Percentiles rank a stretch among this genome's conserved stretches.
phyloP scores from a whole-genome alignment of 2,329 filamentous ascomycete genomes.

The Westerdykella ornata region DNA sequence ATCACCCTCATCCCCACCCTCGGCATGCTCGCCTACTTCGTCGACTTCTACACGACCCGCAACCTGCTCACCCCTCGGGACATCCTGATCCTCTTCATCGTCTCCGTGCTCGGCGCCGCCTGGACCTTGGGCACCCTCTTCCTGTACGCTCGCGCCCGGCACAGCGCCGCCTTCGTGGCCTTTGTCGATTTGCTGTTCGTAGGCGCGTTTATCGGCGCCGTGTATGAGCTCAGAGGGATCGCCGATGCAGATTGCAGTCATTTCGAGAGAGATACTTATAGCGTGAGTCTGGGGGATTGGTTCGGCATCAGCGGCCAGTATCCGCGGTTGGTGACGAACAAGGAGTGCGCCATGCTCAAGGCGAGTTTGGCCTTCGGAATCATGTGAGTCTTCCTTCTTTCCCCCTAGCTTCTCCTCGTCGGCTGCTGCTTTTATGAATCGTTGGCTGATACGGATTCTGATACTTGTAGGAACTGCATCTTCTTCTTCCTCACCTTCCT shows the following conservation, averaged over 20 bases:
- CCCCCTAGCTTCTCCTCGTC: not conserved
- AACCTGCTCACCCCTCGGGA: slow-evolving; percentile 54
- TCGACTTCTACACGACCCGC: slow-evolving; percentile 51
- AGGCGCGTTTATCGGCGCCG: slow-evolving; percentile 56
- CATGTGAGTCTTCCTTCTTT: slow-evolving; percentile 51
- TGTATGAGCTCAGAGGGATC: slow-evolving; percentile 54
- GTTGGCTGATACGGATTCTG: slow-evolving; percentile 9
- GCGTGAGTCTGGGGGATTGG: slow-evolving; percentile 55
- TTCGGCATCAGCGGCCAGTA: slow-evolving; percentile 45
- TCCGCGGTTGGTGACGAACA: slow-evolving; percentile 54
- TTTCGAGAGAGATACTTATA: slow-evolving; percentile 48
- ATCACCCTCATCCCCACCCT: slow-evolving; percentile 56
- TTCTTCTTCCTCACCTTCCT: slow-evolving; percentile 36
- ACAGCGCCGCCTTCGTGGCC: slow-evolving; percentile 54
- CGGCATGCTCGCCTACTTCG: slow-evolving; percentile 57
- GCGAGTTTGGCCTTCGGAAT: slow-evolving; percentile 83
- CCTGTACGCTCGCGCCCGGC: slow-evolving; percentile 52
- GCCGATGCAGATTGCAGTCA: slow-evolving; percentile 60
- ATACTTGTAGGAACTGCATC: slow-evolving; percentile 32
- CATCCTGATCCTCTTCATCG: slow-evolving; percentile 60
- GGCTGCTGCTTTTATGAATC: too few relatives aligned
- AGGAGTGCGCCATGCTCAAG: slow-evolving; percentile 89
- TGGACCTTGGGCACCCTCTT: slow-evolving; percentile 57
- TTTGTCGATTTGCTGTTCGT: slow-evolving; percentile 57
- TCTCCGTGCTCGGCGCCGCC: slow-evolving; percentile 54